These are phyloP conservation scores for Inonotus obliquus DNA, from an alignment of 1,284 basidiomycete genomes.

Conservation along the genomic window DNA sequence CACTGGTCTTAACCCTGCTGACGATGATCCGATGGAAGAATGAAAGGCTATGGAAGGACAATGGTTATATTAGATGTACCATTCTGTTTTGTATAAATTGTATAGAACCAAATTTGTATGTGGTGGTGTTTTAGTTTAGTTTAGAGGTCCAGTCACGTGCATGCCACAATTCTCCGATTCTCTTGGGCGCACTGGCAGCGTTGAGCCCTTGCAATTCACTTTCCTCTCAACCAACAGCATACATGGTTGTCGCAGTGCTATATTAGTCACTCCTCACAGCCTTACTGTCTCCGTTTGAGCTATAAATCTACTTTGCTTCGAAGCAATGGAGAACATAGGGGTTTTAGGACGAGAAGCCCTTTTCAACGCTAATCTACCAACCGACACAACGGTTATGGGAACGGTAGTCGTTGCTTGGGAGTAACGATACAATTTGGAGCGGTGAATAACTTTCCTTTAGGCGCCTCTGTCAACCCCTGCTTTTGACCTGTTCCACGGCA, in stretches of 20 bases:
- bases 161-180: no score
- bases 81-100: not conserved
- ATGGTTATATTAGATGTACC: not conserved
- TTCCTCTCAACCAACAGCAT: no score
- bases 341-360: not conserved
- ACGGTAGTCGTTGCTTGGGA: not conserved
- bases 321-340: not conserved
- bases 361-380: not conserved
- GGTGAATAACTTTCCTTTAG: not conserved
- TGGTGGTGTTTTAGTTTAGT: no score
- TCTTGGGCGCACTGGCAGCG: no score
- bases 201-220: no score
- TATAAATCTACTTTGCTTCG: not conserved
- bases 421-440: not conserved
- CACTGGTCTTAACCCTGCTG: not conserved
- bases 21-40: conserved; percentile 25
- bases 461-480: no score
- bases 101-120: no score
- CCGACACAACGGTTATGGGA: not conserved
- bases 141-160: no score
- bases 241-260: no score
- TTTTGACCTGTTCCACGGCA: no score
- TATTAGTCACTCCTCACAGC: no score
- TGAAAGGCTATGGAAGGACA: not conserved
- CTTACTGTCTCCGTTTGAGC: no score